Evolutionary conservation across 140 eudicot genomes (phyloP), one percentile per base, ranked within the genome.

Genomic region (Ambrosia hybrid): DNA sequence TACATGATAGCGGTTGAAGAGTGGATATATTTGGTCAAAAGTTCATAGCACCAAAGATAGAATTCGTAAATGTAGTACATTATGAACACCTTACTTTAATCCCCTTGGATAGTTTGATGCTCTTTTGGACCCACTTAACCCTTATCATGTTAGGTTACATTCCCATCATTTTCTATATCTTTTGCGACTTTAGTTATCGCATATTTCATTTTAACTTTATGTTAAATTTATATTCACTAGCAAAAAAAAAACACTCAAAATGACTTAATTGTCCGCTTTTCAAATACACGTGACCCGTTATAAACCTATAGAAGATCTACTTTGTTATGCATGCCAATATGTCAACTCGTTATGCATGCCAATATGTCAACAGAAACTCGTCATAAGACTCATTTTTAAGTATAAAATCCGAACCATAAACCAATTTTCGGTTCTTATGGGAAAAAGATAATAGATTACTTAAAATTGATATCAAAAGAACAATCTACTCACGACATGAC

Each of bases 81-180:
- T 67, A 67, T 70, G 46, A 38, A 64, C 82, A 78, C 69, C 43
- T 49, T 56, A 48, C 74, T 65, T 78, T 72, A 72, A 65, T 58
- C 73, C 36, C 41, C 51, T 78, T 66, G 61, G 51, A 65, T 66
- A 58, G 33, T 10, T 41, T 51, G 36, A 65, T 78, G 69, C 78
- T 57, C 70, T 66, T 78, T 51, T 63, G 83, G 48, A 45, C 82
- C 83, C 65, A 65, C 78, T 48, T 71, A 64, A 64, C 64, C 57
- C 56, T 78, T 72, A 72, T 72, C 78, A 66, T 43, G 83, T 72
- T 78, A 72, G 80, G 81, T 56, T 60, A 51, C 62, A 53, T 60
- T 76, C 81, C 66, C 71, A 51, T 76, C 71, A 48, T 46, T 36
- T 59, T 38, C 12, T 9, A 0, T 5, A 6, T 15, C n/a, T 43